phyloP scores from a whole-genome alignment of 1,284 basidiomycete genomes.

The Athelia sp. region DNA sequence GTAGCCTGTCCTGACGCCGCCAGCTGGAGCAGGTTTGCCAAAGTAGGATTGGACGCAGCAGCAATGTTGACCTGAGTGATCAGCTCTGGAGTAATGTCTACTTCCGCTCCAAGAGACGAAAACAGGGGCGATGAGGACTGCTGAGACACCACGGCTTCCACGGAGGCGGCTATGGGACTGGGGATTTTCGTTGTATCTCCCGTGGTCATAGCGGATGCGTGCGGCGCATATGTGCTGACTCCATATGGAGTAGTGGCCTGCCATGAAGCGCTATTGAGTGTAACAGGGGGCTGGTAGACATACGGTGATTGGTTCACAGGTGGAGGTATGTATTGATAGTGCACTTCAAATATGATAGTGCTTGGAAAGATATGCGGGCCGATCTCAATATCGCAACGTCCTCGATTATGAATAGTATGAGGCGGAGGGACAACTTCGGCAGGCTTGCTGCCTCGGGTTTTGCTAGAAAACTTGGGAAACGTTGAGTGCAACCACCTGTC shows the following conservation, averaged over 20 bases:
- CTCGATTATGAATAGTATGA: constrained; percentile 58
- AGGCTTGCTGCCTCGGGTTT: constrained; percentile 47
- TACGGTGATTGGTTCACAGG: constrained; percentile 9
- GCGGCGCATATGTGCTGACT: constrained; percentile 11
- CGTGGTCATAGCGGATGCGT: constrained; percentile 7
- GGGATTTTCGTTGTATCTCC: not conserved
- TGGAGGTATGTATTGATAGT: constrained; percentile 31
- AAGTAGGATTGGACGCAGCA: constrained; percentile 55
- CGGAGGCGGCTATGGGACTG: not conserved
- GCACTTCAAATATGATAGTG: constrained; percentile 64
- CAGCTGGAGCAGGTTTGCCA: constrained; percentile 57
- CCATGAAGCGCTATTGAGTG: constrained; percentile 19
- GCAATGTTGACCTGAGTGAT: constrained; percentile 62
- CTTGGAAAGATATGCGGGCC: constrained; percentile 67
- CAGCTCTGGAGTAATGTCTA: constrained; percentile 48
- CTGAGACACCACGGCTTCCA: constrained; percentile 1
- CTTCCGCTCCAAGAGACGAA: constrained; percentile 35
- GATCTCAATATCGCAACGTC: constrained; percentile 61
- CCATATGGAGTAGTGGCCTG: constrained; percentile 20
- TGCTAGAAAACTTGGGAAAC: constrained; percentile 69
- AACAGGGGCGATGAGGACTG: constrained; percentile 29
- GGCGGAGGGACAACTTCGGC: constrained; percentile 50
- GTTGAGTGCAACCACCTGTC: constrained; percentile 61
- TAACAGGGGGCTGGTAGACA: constrained; percentile 14
- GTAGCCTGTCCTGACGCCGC: constrained; percentile 55